Base-by-base conservation (phyloP, 2,329 filamentous ascomycete genomes). In the Colletotrichum graminicola region DNA sequence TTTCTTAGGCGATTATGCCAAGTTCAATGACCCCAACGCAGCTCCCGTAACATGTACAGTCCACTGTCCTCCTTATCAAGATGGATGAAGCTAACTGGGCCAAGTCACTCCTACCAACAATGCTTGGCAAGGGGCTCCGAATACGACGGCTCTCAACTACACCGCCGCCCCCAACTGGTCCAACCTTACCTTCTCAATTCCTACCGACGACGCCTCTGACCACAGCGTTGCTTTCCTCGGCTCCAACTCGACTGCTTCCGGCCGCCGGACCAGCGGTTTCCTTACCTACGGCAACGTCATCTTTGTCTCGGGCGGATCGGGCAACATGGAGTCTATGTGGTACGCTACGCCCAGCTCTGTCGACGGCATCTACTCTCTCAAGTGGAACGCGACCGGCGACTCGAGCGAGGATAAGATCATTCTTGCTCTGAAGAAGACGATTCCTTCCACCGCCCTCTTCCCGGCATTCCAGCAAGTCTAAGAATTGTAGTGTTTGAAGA, bases 221-320 rank as follows among this genome's bases (percentile, higher is more conserved):
- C 74, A 76, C 26, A 52, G 66, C 26, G 75, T 76, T 21, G 74
- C 73, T 2, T 77, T 79, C 67, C 69, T 65, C 51, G 16, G 34
- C 45, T 59, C 68, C 32, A 67, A 62, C 39, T 47, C 61, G 1
- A 59, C 52, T 5, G 54, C 59, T 3, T 29, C 62, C 2, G 73
- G 71, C 45, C 43, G 71, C 1, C 51, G 66, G 47, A 75, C 69
- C n/a, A 63, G 61, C 3, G 77, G 76, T 6, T 78, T 78, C 70
- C 57, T 73, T 11, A 76, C 76, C 75, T 78, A 79, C 67, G 77
- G 75, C 39, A 64, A 69, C 34, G 73, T 75, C 62, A 69, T 73
- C 34, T 64, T 77, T 47, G 61, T 69, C 26, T 14, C 52, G 39
- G 10, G 29, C 41, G 18, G 51, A 39, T 23, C 73, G 41, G 56